Evolutionary conservation across 768 basidiomycete species (phyloP).

Genomic region (Guyanaporus albipodus): DNA sequence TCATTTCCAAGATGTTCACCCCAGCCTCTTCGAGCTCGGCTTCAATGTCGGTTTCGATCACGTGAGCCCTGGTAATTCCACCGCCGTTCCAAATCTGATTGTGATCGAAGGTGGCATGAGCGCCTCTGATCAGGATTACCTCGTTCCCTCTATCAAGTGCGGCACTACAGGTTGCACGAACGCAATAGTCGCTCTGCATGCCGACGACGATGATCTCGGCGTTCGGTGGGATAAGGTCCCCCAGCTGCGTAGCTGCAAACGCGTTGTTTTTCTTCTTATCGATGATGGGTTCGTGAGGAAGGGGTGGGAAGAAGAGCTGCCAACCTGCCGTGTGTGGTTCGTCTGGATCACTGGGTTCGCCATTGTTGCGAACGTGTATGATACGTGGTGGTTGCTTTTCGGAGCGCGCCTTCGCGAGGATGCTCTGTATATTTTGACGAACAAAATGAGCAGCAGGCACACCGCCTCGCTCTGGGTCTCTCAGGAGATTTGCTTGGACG

Average conservation of each 20-base stretch:
- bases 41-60: constrained; percentile 59
- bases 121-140: constrained; percentile 58
- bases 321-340: constrained; percentile 54
- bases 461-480: constrained; percentile 45
- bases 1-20: constrained; percentile 62
- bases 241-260: constrained; percentile 56
- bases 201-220: constrained; percentile 66
- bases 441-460: constrained; percentile 45
- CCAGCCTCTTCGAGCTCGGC: constrained; percentile 67
- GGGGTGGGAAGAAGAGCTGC: constrained; percentile 55
- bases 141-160: constrained; percentile 62
- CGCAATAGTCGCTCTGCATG: constrained; percentile 63
- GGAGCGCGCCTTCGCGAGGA: constrained; percentile 50
- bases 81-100: constrained; percentile 59
- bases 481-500: constrained; percentile 50
- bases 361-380: constrained; percentile 65
- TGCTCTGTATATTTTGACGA: constrained; percentile 43
- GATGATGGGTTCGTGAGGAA: constrained; percentile 48
- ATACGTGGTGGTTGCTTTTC: constrained; percentile 50
- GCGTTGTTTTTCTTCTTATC: constrained; percentile 73
- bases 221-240: constrained; percentile 43
- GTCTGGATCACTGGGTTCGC: constrained; percentile 59
- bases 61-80: constrained; percentile 46
- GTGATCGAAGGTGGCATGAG: constrained; percentile 67
- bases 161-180: constrained; percentile 53